Evolutionary conservation across 306 rosid species (phyloP), one percentile per base, ranked within the genome.

Genomic region (Citrullus colocynthis): DNA sequence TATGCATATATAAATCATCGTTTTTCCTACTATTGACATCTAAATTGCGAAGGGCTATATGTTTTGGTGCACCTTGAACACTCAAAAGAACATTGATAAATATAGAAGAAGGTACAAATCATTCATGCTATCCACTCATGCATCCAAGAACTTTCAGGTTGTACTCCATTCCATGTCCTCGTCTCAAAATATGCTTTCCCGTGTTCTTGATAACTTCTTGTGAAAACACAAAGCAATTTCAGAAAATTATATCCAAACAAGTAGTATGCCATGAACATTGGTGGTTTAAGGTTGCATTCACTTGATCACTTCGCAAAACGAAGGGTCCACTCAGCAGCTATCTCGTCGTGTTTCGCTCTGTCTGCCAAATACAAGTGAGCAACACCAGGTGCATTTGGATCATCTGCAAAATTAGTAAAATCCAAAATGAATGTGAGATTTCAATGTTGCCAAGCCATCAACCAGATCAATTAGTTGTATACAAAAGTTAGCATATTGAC

Each of bases 271-370:
- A 66, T 66, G 17, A 1, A 55, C 36, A 7, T 75, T 18, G 13
- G 9, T 61, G 16, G n/a, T 7, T 61, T 30, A 41, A 61, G 67
- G 39, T 75, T 67, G 59, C 57, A 59, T 82, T 86, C 85, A 94
- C 88, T 89, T 24, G 28, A 24, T 24, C 28, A 24, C 28, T 24
- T 91, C n/a, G 98, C 98, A 62, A 92, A 94, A 67, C 98, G 91
- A 39, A 75, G 79, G 3, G 97, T 94, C 96, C 97, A 92, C 83
- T 89, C 95, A 16, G 95, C 82, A 77, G 96, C 98, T 34, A 89
- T 67, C 69, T 87, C 88, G 79, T 92, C 95, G 64, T 94, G 91
- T 85, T 94, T 91, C 48, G 83, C 87, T 82, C 78, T 83, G 73
- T 94, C 97, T 63, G 87, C 84, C 87, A 87, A 85, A 87, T 88